Evolutionary conservation across 148 eudicot species (phyloP).

Genomic region (Persicaria maculosa): DNA sequence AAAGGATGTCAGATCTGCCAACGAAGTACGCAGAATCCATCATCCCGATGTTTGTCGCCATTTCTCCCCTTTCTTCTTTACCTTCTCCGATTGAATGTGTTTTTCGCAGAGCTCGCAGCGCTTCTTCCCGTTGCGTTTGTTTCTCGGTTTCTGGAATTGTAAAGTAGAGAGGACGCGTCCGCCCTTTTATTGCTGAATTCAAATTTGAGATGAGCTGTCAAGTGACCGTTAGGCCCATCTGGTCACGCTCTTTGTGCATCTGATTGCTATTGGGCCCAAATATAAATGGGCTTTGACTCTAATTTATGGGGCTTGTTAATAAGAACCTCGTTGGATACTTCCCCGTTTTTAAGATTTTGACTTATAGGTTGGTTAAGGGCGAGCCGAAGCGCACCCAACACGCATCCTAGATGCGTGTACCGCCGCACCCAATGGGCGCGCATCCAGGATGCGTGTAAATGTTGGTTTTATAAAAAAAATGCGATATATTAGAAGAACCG

Average conservation of each 20-base stretch:
- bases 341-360: too few relatives aligned
- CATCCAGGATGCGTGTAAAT: too few relatives aligned
- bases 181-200: constrained; percentile 5
- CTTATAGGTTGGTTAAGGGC: too few relatives aligned
- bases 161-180: background rate
- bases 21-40: constrained; percentile 94
- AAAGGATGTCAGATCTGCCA: constrained; percentile 76
- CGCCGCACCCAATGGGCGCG: too few relatives aligned
- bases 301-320: too few relatives aligned
- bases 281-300: background rate
- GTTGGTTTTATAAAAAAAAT: too few relatives aligned
- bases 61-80: constrained; percentile 18
- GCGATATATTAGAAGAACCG: too few relatives aligned
- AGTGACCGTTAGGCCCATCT: constrained; percentile 2
- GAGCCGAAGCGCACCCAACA: too few relatives aligned
- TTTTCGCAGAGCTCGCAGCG: background rate
- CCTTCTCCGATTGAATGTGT: background rate
- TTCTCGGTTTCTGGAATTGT: constrained; percentile 7
- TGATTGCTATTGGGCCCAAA: background rate
- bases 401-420: too few relatives aligned
- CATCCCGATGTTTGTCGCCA: constrained; percentile 80
- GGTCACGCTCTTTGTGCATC: background rate
- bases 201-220: constrained; percentile 9
- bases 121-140: constrained; percentile 3
- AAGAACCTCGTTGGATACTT: too few relatives aligned